Base-by-base conservation (phyloP, 2,329 filamentous ascomycete genomes). In the Xylaria sp. region DNA sequence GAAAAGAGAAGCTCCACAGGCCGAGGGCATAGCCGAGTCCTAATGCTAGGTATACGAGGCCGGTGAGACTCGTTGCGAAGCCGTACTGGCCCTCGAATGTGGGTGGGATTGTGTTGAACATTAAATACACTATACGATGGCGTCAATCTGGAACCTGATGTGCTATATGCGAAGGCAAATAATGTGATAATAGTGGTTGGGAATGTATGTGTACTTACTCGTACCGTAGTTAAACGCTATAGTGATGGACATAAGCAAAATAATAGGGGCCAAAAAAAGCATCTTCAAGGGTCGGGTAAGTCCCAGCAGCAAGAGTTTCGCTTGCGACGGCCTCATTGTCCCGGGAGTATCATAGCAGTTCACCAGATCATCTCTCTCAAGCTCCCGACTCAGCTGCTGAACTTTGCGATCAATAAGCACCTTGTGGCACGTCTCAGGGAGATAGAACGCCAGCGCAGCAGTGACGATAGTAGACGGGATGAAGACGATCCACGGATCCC, bases 41-140 rank as follows among this genome's bases (percentile, higher is more conserved):
- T 1, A 86, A 72, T 4, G 81, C 77, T 27, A 87, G 76, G 73
- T 86, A 87, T 9, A 84, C 79, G 3, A 87, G 76, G 0, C 85
- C 84, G 0, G 83, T 81, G 63, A 81, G 72, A 61, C 83, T 82
- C 15, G 81, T 76, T 50, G 75, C 77, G 78, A 83, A 86, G 68
- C 79, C 79, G 69, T 87, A 87, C 13, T 77, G 78, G 38, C 77
- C 74, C 66, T 81, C 75, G 68, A 86, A 86, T 29, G 85, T 82
- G 7, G 80, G 77, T n/a, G 84, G 81, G 67, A 86, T 83, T 20
- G 84, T 84, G 68, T 83, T 86, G 76, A 85, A 86, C 71, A 86
- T 81, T 10, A 87, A 78, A 72, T 86, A 86, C 22, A 86, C 65
- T 70, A 33, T 13, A 61, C 9, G 5, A 15, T 15, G 5, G 10